These are phyloP conservation scores for Phialemoniopsis sp. DNA, from an alignment of 2,329 filamentous ascomycete species.

Conservation along the genomic window DNA sequence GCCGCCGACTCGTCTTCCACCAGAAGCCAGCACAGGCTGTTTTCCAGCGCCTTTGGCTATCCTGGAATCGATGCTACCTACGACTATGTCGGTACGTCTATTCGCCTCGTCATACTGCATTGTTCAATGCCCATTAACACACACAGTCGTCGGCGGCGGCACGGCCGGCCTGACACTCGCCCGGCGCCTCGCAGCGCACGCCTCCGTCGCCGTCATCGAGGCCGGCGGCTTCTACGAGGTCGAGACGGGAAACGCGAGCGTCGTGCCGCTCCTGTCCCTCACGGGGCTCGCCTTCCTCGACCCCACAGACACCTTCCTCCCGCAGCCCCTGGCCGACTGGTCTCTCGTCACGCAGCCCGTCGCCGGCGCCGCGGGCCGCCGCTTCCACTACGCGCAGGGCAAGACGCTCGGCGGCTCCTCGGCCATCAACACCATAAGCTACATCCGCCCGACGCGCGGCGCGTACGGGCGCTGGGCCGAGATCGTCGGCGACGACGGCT, in stretches of 20 bases:
- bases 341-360: slow-evolving; percentile 18
- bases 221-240: slow-evolving; percentile 28
- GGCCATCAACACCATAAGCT: slow-evolving; percentile 21
- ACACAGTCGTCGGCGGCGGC: slow-evolving; percentile 28
- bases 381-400: slow-evolving; percentile 29
- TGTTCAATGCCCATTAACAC: neutral
- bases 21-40: too few species aligned
- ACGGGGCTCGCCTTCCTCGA: slow-evolving; percentile 3
- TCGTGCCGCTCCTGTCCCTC: slow-evolving; percentile 14
- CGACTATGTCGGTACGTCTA: slow-evolving; percentile 7
- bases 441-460: slow-evolving; percentile 16
- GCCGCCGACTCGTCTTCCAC: too few species aligned
- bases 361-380: slow-evolving; percentile 15
- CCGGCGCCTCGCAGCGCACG: slow-evolving; percentile 22
- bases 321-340: slow-evolving; percentile 20
- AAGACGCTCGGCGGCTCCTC: slow-evolving; percentile 25
- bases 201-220: slow-evolving; percentile 31
- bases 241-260: slow-evolving; percentile 17
- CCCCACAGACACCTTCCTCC: neutral
- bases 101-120: neutral
- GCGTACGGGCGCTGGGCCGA: slow-evolving; percentile 23
- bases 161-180: slow-evolving; percentile 29
- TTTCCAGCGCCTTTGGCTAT: slow-evolving; percentile 7
- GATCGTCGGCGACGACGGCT: slow-evolving; percentile 20
- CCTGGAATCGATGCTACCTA: slow-evolving; percentile 10